These are phyloP conservation scores for Naganishia kalamii DNA, from an alignment of 768 basidiomycete genomes.

Conservation along the genomic window DNA sequence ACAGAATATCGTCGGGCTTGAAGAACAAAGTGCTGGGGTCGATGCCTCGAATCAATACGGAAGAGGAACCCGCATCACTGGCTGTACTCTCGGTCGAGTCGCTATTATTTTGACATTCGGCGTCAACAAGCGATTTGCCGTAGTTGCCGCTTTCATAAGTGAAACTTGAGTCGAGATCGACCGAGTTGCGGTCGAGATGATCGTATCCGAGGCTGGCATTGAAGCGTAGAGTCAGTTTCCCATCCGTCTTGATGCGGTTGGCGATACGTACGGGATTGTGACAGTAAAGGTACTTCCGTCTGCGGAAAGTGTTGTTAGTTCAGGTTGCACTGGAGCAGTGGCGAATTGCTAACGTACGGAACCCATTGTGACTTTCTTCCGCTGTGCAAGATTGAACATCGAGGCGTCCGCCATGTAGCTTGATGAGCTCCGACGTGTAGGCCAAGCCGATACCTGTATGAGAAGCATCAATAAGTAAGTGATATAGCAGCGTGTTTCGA, in stretches of 20 bases:
- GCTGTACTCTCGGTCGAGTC: slow-evolving; percentile 29
- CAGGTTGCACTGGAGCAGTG: not conserved
- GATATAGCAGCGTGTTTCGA: too few species aligned
- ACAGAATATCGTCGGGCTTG: slow-evolving; percentile 41
- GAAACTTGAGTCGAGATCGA: slow-evolving; percentile 24
- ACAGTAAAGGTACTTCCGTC: slow-evolving; percentile 31
- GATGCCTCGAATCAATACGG: slow-evolving; percentile 27
- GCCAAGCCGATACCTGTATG: slow-evolving; percentile 44
- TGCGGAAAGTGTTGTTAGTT: not conserved
- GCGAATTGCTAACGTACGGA: not conserved
- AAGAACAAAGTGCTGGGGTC: slow-evolving; percentile 46
- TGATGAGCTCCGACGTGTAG: slow-evolving; percentile 43
- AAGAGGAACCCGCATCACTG: slow-evolving; percentile 28
- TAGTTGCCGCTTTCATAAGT: slow-evolving; percentile 15
- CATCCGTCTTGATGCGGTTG: slow-evolving; percentile 30
- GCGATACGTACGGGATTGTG: slow-evolving; percentile 27
- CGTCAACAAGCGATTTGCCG: slow-evolving; percentile 21
- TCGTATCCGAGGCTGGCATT: slow-evolving; percentile 31
- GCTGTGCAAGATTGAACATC: slow-evolving; percentile 34
- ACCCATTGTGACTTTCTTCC: slow-evolving; percentile 38
- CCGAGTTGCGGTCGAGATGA: slow-evolving; percentile 33
- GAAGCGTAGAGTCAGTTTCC: slow-evolving; percentile 5
- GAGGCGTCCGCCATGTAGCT: slow-evolving; percentile 47
- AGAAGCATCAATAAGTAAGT: too few species aligned
- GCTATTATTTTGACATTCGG: slow-evolving; percentile 13